These are phyloP conservation scores for Quercus gilva DNA, from an alignment of 306 rosid species.

Conservation along the genomic window DNA sequence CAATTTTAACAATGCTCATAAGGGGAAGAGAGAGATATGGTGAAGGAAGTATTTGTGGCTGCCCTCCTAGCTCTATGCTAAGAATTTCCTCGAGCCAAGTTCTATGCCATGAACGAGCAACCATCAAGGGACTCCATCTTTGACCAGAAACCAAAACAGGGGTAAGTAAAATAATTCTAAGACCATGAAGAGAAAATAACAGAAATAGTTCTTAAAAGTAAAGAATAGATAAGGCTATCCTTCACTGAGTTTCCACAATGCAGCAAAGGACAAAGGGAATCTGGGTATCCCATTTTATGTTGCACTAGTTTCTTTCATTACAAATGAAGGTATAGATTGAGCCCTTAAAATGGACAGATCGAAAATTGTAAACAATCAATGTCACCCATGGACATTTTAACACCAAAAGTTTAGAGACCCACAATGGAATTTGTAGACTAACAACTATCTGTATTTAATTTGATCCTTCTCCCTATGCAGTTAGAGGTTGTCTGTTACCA, in stretches of 20 bases:
- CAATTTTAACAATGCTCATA: slow-evolving; percentile 85
- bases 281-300: neutral
- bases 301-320: neutral
- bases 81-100: slow-evolving; percentile 76
- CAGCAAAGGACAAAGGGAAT: neutral
- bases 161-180: slow-evolving; percentile 11
- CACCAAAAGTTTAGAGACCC: neutral
- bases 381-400: neutral
- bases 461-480: neutral
- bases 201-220: neutral
- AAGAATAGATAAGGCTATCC: neutral
- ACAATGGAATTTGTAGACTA: neutral
- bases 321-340: neutral
- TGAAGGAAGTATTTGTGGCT: slow-evolving; percentile 55
- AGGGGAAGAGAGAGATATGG: slow-evolving; percentile 84
- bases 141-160: slow-evolving; percentile 28
- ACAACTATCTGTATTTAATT: neutral
- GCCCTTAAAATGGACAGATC: neutral
- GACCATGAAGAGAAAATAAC: slow-evolving; percentile 5
- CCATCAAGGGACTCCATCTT: slow-evolving; percentile 92
- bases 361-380: neutral
- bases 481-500: neutral
- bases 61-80: slow-evolving; percentile 46
- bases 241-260: neutral
- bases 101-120: slow-evolving; percentile 91